Percentiles rank a stretch among this genome's conserved stretches.
phyloP scores from a whole-genome alignment of 306 rosid species.

The Mucuna pruriens region DNA sequence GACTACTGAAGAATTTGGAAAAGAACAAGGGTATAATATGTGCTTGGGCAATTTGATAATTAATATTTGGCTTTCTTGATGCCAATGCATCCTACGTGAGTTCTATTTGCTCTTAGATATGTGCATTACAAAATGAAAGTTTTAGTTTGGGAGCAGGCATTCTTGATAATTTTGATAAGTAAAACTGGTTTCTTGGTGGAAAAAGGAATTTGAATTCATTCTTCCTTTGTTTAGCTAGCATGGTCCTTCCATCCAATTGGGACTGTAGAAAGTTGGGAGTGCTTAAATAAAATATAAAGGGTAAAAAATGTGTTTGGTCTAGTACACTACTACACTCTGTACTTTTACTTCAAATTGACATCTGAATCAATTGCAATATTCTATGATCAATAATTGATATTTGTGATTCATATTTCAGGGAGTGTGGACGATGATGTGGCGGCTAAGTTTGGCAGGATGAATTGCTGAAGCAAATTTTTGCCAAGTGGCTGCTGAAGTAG shows the following conservation, averaged over 20 bases:
- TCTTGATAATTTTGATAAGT: background rate
- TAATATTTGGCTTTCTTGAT: background rate
- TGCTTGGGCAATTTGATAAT: constrained; percentile 9
- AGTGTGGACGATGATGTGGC: constrained; percentile 27
- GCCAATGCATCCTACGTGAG: background rate
- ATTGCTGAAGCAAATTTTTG: constrained; percentile 23
- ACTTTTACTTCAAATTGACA: constrained; percentile 11
- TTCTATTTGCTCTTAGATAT: background rate
- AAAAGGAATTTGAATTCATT: background rate
- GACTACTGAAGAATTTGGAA: background rate
- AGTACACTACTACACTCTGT: background rate
- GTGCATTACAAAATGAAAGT: background rate
- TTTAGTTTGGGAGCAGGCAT: background rate
- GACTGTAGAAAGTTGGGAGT: background rate
- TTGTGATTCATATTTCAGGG: constrained; percentile 45
- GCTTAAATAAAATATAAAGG: background rate
- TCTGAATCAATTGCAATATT: background rate
- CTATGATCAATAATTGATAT: constrained; percentile 23
- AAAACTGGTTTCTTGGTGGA: constrained; percentile 2
- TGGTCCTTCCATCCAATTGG: background rate
- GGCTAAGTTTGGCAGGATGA: constrained; percentile 29
- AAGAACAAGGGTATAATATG: background rate
- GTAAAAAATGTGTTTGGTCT: background rate
- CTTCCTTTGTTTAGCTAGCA: background rate
- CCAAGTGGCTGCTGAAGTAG: constrained; percentile 50